A percentile compares a stretch with the other conserved stretches of the same genome.
Conservation (phyloP, 2,329 filamentous ascomycete species). For the Aureobasidium namibiae region DNA sequence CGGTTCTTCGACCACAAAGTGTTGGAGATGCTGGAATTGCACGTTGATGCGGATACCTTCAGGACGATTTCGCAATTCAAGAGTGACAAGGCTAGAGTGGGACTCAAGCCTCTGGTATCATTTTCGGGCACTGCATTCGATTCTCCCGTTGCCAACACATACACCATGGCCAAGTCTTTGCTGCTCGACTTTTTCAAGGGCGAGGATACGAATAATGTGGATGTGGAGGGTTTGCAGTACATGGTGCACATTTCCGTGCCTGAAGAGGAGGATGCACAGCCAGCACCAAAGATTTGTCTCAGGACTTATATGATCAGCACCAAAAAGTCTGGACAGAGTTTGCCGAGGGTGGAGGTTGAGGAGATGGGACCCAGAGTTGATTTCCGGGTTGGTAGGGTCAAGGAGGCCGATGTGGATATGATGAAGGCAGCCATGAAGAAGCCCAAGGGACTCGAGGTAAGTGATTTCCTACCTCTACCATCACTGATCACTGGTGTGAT, state of each 20-base stretch:
- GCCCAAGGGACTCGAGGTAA: constrained; percentile 63
- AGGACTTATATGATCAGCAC: constrained; percentile 82
- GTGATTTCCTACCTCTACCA: constrained; percentile 24
- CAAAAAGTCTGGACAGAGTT: constrained; percentile 67
- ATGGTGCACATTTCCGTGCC: constrained; percentile 73
- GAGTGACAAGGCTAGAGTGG: constrained; percentile 54
- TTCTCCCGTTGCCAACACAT: constrained; percentile 67
- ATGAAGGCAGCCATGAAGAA: constrained; percentile 88
- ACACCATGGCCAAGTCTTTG: constrained; percentile 78
- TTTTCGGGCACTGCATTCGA: constrained; percentile 88
- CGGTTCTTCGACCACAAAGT: constrained; percentile 81
- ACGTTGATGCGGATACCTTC: constrained; percentile 68
- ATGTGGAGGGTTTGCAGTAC: constrained; percentile 92
- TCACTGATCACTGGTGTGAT: background rate
- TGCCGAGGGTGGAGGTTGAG: constrained; percentile 86
- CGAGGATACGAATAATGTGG: constrained; percentile 69
- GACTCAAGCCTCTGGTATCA: constrained; percentile 80
- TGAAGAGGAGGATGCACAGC: constrained; percentile 37
- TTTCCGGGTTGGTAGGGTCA: constrained; percentile 73
- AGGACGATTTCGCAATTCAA: constrained; percentile 67
- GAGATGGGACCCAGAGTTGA: constrained; percentile 94
- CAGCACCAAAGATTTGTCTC: constrained; percentile 48
- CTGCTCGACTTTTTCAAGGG: constrained; percentile 89
- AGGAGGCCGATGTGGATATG: constrained; percentile 67
- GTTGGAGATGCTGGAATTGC: constrained; percentile 89